Evolutionary conservation across 139 green algal genomes (phyloP).

Genomic region (Haematococcus sp.): DNA sequence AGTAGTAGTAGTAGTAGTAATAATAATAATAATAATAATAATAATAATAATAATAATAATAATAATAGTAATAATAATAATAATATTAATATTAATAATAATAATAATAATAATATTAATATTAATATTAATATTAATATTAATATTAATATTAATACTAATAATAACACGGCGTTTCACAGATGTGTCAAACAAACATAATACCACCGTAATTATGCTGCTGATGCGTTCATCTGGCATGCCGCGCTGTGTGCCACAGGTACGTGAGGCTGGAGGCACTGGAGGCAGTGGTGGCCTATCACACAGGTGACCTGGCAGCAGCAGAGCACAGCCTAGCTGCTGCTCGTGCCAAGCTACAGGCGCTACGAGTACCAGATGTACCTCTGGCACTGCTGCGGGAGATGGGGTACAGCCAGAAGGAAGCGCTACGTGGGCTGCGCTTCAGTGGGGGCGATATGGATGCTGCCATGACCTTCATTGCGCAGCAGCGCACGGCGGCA

Average conservation of each 20-base stretch:
- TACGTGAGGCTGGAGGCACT: constrained; percentile 68
- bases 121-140: not conserved
- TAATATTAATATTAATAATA: not conserved
- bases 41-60: constrained; percentile 1
- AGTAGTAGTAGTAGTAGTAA: not conserved
- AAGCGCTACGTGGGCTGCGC: constrained; percentile 46
- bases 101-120: constrained; percentile 5
- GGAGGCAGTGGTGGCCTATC: constrained; percentile 61
- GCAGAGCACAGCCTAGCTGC: constrained; percentile 19
- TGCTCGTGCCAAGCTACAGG: constrained; percentile 35
- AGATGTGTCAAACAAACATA: not conserved
- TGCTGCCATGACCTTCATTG: constrained; percentile 47
- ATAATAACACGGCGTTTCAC: constrained; percentile 3
- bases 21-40: constrained; percentile 2
- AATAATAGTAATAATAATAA: constrained; percentile 2
- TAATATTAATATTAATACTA: not conserved
- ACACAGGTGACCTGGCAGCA: constrained; percentile 23
- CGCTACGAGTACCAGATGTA: constrained; percentile 2
- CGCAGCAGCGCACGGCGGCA: constrained; percentile 33
- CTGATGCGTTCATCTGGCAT: too few relatives aligned
- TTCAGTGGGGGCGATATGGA: constrained; percentile 46
- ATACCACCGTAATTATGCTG: not conserved
- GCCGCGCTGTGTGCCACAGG: constrained; percentile 40
- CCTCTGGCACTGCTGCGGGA: constrained; percentile 4
- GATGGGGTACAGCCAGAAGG: constrained; percentile 61